Conservation (phyloP, 768 basidiomycete genomes). For the Collybia nuda region DNA sequence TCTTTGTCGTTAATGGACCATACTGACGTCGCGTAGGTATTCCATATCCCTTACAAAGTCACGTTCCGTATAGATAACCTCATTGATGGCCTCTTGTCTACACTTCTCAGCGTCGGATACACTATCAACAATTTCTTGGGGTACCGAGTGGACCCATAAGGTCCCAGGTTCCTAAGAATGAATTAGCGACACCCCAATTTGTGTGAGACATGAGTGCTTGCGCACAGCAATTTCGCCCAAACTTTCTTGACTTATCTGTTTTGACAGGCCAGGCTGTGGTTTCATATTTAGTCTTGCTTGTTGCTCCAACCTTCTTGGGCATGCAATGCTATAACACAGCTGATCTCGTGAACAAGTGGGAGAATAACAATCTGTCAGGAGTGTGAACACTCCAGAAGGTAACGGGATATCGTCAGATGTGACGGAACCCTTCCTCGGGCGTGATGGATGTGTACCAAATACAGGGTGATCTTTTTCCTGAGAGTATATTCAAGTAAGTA, state of each 20-base stretch:
- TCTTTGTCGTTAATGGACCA: not conserved
- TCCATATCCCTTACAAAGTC: constrained; percentile 99
- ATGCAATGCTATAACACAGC: constrained; percentile 97
- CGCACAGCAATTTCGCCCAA: constrained; percentile 75
- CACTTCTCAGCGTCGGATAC: constrained; percentile 93
- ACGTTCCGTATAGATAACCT: constrained; percentile 91
- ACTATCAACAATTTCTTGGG: constrained; percentile 89
- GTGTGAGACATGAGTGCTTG: constrained; percentile 10
- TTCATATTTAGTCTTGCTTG: constrained; percentile 94
- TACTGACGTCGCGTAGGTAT: constrained; percentile 88
- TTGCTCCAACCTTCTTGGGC: constrained; percentile 91
- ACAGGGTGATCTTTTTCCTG: constrained; percentile 31
- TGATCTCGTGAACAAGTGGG: constrained; percentile 93
- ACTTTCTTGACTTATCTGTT: constrained; percentile 80
- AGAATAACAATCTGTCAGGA: constrained; percentile 96
- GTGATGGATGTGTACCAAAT: constrained; percentile 22
- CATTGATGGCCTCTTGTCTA: constrained; percentile 97
- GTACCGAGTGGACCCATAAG: constrained; percentile 95
- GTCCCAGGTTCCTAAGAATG: constrained; percentile 53
- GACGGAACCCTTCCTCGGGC: constrained; percentile 40
- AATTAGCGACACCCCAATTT: not conserved
- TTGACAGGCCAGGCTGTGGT: constrained; percentile 84
- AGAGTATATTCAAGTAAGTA: not conserved
- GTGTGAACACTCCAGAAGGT: constrained; percentile 93
- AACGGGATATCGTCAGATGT: constrained; percentile 64